Evolutionary conservation across 257 asterid species (phyloP).

Genomic region (Salvia rosmarinus): DNA sequence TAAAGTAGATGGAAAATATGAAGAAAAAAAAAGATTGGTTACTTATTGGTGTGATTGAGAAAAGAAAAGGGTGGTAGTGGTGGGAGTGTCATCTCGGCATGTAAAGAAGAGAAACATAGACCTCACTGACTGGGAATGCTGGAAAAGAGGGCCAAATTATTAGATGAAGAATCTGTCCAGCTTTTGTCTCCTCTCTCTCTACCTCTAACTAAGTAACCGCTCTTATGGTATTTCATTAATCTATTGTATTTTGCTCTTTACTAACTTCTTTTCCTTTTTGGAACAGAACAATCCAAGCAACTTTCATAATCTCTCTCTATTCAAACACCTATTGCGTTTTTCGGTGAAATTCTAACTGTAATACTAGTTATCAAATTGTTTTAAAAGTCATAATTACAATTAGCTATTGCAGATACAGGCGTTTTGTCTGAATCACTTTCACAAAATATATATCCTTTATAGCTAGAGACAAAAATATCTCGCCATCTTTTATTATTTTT

Average conservation of each 20-base stretch:
- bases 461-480: background rate
- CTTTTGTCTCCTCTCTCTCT: constrained; percentile 12
- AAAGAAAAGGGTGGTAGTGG: constrained; percentile 18
- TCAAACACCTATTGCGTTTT: background rate
- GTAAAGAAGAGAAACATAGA: constrained; percentile 26
- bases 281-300: background rate
- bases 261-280: too few relatives aligned
- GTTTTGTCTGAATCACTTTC: background rate
- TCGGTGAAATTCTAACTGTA: too few relatives aligned
- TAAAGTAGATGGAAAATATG: constrained; percentile 9
- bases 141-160: constrained; percentile 31
- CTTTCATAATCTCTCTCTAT: background rate
- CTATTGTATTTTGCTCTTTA: too few relatives aligned
- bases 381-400: too few relatives aligned
- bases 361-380: too few relatives aligned
- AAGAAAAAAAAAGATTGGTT: background rate
- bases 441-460: too few relatives aligned
- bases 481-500: too few relatives aligned
- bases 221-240: too few relatives aligned
- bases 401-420: constrained; percentile 38
- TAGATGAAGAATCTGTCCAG: constrained; percentile 35
- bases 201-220: too few relatives aligned
- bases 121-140: constrained; percentile 4
- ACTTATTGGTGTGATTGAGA: constrained; percentile 1
- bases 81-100: constrained; percentile 19